A percentile compares a stretch with the other conserved stretches of the same genome.
These are phyloP conservation scores for Piromyces finnis DNA, from an alignment of 192 early-diverging fungal genomes.

Conservation along the genomic window DNA sequence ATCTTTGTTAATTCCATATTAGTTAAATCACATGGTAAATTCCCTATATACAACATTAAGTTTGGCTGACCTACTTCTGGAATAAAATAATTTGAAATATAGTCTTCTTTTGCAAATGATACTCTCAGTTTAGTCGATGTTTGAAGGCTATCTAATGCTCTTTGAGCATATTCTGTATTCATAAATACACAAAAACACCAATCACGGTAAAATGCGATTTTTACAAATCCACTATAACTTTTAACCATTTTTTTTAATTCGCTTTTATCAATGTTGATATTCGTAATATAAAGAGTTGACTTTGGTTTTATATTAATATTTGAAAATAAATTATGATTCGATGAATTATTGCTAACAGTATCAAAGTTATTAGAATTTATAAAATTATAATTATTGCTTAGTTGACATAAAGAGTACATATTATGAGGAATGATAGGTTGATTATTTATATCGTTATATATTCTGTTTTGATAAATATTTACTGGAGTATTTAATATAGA, in stretches of 20 bases:
- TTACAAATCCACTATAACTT: background rate
- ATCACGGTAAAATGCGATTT: conserved; percentile 3
- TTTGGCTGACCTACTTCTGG: background rate
- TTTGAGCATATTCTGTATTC: background rate
- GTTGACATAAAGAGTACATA: background rate
- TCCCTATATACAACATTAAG: background rate
- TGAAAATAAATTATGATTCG: background rate
- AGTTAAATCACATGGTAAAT: conserved; percentile 4
- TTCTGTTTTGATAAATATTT: background rate
- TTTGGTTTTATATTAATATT: background rate
- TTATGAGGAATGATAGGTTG: background rate
- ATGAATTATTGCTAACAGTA: background rate
- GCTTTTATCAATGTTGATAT: background rate
- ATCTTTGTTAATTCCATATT: conserved; percentile 4
- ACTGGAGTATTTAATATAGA: background rate
- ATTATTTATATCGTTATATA: background rate
- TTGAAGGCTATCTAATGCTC: background rate
- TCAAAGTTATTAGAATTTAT: background rate
- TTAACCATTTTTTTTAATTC: background rate
- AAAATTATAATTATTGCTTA: background rate
- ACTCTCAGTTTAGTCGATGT: background rate
- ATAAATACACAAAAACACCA: conserved; percentile 2
- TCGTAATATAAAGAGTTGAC: background rate
- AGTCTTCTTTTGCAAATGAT: conserved; percentile 1
- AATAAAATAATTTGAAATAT: conserved; percentile 1